Evolutionary conservation across 2,329 filamentous ascomycete species (phyloP), one percentile per base, ranked within the genome.

Genomic region (Ascochyta lentis): DNA sequence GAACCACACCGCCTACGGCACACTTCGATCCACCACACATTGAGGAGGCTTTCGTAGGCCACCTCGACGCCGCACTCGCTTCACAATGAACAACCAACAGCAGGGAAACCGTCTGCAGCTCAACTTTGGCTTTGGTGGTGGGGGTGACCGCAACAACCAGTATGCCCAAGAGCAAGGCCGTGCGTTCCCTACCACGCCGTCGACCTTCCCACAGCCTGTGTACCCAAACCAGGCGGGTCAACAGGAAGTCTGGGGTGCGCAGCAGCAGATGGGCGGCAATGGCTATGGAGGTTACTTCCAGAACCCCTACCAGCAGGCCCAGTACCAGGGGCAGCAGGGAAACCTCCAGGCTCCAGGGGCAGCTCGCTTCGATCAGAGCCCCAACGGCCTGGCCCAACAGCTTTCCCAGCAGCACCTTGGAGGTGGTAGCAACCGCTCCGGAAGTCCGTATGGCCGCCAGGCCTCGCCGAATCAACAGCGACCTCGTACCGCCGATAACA

Each of bases 321-420:
- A 77, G 45, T 78, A 79, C 60, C 80, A 80, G 63, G 80, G 83
- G 57, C 83, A 85, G 67, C 79, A 80, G 61, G 74, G 72, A 31
- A 75, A 76, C 53, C 67, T 76, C 39, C 77, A 75, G 58, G 81
- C 84, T 42, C 81, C 82, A 44, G 83, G 85, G 61, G 75, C 80
- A 49, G 78, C 81, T 56, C 76, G 76, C 79, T 85, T 80, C 73
- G 92, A 91, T 70, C 92, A 97, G 72, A 90, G 89, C 65, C 96
- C 94, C 67, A 95, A 92, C 68, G 93, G 92, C 27, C 84, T 98
- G 41, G 92, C 93, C 58, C 92, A 97, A 75, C 95, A 99, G 76
- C 96, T 98, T 77, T 96, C 94, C 55, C 92, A 97, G 77, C 94
- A 98, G 81, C 96, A 97, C 76, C 84, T 98, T 22, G 87, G 87